Base-by-base conservation (phyloP, 2,329 filamentous ascomycete species). In the Elsinoe necatrix region DNA sequence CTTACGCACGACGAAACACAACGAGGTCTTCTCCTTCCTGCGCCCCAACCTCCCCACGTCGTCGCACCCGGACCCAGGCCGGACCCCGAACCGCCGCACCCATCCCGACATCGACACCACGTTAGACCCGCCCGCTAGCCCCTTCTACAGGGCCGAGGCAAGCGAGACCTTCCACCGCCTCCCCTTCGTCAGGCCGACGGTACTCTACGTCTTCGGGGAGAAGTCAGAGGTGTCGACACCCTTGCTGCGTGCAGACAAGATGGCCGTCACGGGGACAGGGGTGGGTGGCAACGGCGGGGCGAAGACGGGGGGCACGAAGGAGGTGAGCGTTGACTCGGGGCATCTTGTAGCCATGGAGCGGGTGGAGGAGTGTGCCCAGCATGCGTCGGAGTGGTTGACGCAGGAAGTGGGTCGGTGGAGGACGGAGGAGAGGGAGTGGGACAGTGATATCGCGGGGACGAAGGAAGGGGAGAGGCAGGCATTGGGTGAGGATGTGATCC, bases 271-370 rank as follows among this genome's bases (percentile, higher is more conserved):
- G 0, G 87, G 87, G 1, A 70, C 72, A 0, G 86, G 82, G 0
- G 71, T 80, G 0, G 84, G 86, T 5, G 87, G 88, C 1, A 86
- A 82, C 62, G 81, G 89, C 16, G 80, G 86, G 48, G 75, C 68
- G 3, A 69, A 71, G n/a, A 78, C 79, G 11, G 88, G 86, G 0
- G 76, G 82, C 45, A 90, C 95, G 1, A 77, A 75, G 57, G 77
- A 83, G 61, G 78, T 87, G 4, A 74, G 82, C 14, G 71, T 93
- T 6, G 72, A 85, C 25, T 79, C 78, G 0, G 76, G 78, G 4
- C 92, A 97, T 69, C 70, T 96, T 41, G 81, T 96, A 25, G 86
- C 91, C 0, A 87, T 95, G 81, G 90, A 95, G 70, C 79, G 80
- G 37, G 86, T 87, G 0, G 73, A 65, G 1, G 75, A 81, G 64